These are phyloP conservation scores for Ophiostoma quercus DNA, from an alignment of 2,329 filamentous ascomycete genomes.

Conservation along the genomic window DNA sequence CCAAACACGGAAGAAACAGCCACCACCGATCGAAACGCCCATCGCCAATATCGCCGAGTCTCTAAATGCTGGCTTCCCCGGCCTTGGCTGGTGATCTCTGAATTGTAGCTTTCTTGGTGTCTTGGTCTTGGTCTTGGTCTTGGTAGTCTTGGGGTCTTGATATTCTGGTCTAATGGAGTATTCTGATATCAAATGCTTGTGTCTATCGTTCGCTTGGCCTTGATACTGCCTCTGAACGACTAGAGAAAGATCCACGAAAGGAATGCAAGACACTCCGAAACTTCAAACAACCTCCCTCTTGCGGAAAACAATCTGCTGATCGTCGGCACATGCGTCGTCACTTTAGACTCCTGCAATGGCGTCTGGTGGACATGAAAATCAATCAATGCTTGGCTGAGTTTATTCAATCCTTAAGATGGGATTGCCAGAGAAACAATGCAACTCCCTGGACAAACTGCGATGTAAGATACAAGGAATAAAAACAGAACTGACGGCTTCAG, in stretches of 20 bases:
- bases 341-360: background rate
- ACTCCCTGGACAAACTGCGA: background rate
- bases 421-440: background rate
- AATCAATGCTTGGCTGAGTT: background rate
- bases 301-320: background rate
- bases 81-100: conserved; percentile 9
- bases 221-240: background rate
- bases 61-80: background rate
- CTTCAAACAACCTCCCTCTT: background rate
- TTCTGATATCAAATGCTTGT: background rate
- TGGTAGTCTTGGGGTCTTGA: background rate
- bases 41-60: background rate
- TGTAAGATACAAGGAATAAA: too few relatives aligned
- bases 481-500: background rate
- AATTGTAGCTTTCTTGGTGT: conserved; percentile 5
- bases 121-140: background rate
- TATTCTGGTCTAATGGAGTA: background rate
- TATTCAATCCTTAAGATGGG: background rate
- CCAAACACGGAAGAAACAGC: background rate
- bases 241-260: too few relatives aligned
- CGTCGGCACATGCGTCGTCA: background rate
- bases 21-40: background rate
- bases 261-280: background rate
- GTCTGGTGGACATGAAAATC: too few relatives aligned
- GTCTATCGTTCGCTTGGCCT: background rate